These are phyloP conservation scores for Dictyostelium intermedium DNA, from an alignment of 78 protist species.

Conservation along the genomic window DNA sequence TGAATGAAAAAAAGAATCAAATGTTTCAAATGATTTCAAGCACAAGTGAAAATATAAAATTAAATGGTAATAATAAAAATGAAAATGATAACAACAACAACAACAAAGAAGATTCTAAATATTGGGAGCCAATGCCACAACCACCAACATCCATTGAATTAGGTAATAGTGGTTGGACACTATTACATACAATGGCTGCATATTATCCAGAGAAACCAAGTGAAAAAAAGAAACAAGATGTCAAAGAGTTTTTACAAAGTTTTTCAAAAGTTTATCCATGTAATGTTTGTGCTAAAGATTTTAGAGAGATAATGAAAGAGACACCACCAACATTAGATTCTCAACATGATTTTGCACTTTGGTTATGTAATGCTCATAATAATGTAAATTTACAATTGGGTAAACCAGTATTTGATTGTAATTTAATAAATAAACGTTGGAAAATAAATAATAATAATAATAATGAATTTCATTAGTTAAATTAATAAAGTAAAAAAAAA, in stretches of 20 bases:
- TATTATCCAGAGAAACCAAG: constrained; percentile 70
- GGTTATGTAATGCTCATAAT: constrained; percentile 81
- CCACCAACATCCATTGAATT: constrained; percentile 63
- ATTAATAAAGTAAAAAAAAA: neutral
- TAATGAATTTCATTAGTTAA: neutral
- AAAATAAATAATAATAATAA: constrained; percentile 2
- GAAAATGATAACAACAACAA: neutral
- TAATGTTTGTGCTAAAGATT: constrained; percentile 77
- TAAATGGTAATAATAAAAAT: neutral
- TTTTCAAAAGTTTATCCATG: constrained; percentile 83
- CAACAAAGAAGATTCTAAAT: neutral
- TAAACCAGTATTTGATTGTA: constrained; percentile 73
- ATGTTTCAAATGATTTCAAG: constrained; percentile 35
- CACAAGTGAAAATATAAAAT: neutral
- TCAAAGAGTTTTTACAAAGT: constrained; percentile 22
- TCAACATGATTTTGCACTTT: constrained; percentile 39
- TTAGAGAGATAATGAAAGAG: constrained; percentile 29
- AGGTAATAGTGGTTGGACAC: constrained; percentile 79
- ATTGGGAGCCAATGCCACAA: constrained; percentile 61
- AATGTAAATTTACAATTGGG: constrained; percentile 56
- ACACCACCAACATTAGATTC: constrained; percentile 50
- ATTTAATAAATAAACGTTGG: constrained; percentile 64
- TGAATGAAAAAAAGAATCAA: constrained; percentile 49
- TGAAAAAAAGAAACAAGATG: constrained; percentile 30
- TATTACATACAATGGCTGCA: constrained; percentile 76